Conservation (phyloP, 1,284 basidiomycete species). For the Heterobasidion parviporum region DNA sequence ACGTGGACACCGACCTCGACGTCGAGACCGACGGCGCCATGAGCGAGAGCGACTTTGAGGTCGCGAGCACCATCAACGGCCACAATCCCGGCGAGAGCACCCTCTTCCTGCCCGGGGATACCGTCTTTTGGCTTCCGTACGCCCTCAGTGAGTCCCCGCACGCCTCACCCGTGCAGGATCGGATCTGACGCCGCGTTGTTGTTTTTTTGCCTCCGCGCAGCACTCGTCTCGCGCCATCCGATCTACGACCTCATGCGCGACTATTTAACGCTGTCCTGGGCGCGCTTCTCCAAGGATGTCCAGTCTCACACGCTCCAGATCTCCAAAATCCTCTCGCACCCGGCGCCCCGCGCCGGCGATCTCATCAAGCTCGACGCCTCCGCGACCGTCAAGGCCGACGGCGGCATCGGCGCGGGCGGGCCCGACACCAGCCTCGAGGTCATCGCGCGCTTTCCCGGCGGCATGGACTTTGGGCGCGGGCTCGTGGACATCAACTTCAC, state of each 20-base stretch:
- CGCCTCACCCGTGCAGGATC: neutral
- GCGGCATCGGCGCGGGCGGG: slow-evolving; percentile 13
- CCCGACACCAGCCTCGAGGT: slow-evolving; percentile 69
- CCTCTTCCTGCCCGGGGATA: slow-evolving; percentile 77
- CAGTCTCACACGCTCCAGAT: slow-evolving; percentile 82
- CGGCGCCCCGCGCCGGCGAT: slow-evolving; percentile 82
- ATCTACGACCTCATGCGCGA: slow-evolving; percentile 92
- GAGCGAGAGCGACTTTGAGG: slow-evolving; percentile 78
- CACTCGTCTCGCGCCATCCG: slow-evolving; percentile 82
- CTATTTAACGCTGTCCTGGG: slow-evolving; percentile 88
- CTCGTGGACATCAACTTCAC: slow-evolving; percentile 87
- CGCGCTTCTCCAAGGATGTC: slow-evolving; percentile 87
- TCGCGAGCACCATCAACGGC: slow-evolving; percentile 54
- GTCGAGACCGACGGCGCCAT: slow-evolving; percentile 70
- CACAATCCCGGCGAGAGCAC: slow-evolving; percentile 81
- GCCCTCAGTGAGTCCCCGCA: slow-evolving; percentile 63
- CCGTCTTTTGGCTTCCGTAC: slow-evolving; percentile 90
- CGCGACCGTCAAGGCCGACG: slow-evolving; percentile 37
- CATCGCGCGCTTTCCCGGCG: slow-evolving; percentile 78
- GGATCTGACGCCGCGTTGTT: neutral
- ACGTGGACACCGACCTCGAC: slow-evolving; percentile 58
- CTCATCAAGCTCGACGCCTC: slow-evolving; percentile 76
- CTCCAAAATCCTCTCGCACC: slow-evolving; percentile 75
- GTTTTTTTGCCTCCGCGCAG: slow-evolving; percentile 26
- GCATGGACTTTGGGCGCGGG: slow-evolving; percentile 76